Conservation (phyloP, 257 asterid genomes). For the Scutellaria minor region DNA sequence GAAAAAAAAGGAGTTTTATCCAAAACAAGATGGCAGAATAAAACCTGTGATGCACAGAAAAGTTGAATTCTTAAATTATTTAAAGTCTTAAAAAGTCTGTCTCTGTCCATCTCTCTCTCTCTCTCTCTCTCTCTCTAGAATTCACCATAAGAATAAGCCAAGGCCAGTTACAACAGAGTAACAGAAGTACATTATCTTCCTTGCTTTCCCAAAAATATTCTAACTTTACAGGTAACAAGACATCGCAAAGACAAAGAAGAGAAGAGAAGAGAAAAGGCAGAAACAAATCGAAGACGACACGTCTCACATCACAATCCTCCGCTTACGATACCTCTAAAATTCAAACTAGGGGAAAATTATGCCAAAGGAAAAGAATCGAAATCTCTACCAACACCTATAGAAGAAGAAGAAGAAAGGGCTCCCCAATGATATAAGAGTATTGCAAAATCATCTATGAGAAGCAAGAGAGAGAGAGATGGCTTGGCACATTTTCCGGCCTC, state of each 20-base stretch:
- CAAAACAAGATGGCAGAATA: neutral
- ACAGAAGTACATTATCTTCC: slow-evolving; percentile 44
- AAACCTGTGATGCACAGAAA: slow-evolving; percentile 22
- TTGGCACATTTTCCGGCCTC: slow-evolving; percentile 45
- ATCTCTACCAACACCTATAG: slow-evolving; percentile 45
- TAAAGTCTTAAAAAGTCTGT: too few species aligned
- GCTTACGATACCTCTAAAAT: slow-evolving; percentile 42
- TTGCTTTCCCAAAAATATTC: slow-evolving; percentile 50
- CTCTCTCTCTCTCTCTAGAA: too few species aligned
- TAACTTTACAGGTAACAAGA: slow-evolving; percentile 64
- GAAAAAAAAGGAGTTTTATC: neutral
- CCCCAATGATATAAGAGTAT: slow-evolving; percentile 36
- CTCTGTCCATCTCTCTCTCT: too few species aligned
- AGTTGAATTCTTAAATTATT: neutral
- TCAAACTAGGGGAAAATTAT: slow-evolving; percentile 44
- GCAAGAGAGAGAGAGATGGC: slow-evolving; percentile 40
- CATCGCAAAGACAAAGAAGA: slow-evolving; percentile 27
- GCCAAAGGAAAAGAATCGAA: slow-evolving; percentile 41
- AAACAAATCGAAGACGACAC: slow-evolving; percentile 29
- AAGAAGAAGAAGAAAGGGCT: slow-evolving; percentile 10
- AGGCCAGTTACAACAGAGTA: slow-evolving; percentile 57
- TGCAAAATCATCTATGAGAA: slow-evolving; percentile 45
- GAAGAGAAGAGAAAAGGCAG: slow-evolving; percentile 26
- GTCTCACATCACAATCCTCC: slow-evolving; percentile 47
- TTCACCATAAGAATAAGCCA: slow-evolving; percentile 48